Evolutionary conservation across 1,139 yeast species (phyloP), one percentile per base, ranked within the genome.

Genomic region (Zygosaccharomyces pseudobailii): DNA sequence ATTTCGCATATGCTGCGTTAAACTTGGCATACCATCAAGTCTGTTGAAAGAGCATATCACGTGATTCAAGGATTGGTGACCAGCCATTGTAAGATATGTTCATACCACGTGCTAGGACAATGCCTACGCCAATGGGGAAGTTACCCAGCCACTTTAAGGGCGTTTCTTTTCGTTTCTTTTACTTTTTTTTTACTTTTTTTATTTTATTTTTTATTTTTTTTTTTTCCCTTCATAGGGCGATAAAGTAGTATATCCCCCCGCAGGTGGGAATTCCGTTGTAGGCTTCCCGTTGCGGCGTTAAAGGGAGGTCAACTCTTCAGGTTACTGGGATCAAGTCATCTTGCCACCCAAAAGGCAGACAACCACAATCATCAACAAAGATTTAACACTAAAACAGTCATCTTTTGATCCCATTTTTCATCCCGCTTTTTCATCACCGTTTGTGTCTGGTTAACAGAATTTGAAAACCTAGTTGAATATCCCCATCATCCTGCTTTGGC

Each of bases 321-420:
- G 32, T 20, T 20, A 23, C 21, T 28, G 32, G 41, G 41, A 38
- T 38, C 41, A 38, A 28, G 41, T 28, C 41, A 38, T 38, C 34
- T 38, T 38, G 41, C 41, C 41, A 38, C 41, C 41, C 30, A 20
- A n/a, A 20, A 32, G 22, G 32, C 25, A 20, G 23, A 28, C 7
- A n/a, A 38, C 10, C 17, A n/a, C 7, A 24, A 24, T 8, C 6
- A 24, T 24, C 27, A 8, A 24, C 27, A 24, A 6, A 24, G 6
- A 24, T 24, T 8, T 6, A 24, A 8, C 27, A 24, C 9, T 24
- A 24, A 13, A 24, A 24, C 27, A 24, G 27, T 24, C 6, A 33
- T 32, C 10, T 32, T 13, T 17, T 32, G 36, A 22, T 20, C 27
- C 9, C 27, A 22, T 25, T 25, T 37, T 27, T 19, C 23, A 27